These are phyloP conservation scores for Termitomyces sp. DNA, from an alignment of 768 basidiomycete genomes.

Conservation along the genomic window DNA sequence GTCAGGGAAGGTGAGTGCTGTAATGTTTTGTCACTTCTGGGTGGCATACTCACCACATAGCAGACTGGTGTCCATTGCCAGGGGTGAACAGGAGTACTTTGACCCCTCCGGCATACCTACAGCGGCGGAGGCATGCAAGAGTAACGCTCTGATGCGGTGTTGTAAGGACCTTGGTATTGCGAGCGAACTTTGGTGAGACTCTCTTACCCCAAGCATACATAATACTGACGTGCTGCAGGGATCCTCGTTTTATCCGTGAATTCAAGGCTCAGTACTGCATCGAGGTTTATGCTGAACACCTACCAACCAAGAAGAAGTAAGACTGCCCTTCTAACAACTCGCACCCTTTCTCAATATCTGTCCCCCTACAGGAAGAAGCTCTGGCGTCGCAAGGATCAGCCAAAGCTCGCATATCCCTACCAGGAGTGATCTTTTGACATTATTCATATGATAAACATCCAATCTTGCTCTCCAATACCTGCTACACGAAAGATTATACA, in stretches of 20 bases:
- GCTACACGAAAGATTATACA: not conserved
- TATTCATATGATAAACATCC: not conserved
- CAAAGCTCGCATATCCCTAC: constrained; percentile 85
- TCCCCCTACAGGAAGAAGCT: constrained; percentile 67
- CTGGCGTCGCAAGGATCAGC: constrained; percentile 84
- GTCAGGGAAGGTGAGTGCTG: constrained; percentile 71
- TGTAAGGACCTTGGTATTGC: constrained; percentile 96
- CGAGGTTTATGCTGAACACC: constrained; percentile 83
- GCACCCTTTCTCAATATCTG: constrained; percentile 1
- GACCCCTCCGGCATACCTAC: constrained; percentile 88
- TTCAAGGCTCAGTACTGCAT: constrained; percentile 83
- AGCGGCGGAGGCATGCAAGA: constrained; percentile 92
- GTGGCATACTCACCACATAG: not conserved
- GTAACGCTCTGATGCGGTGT: constrained; percentile 95
- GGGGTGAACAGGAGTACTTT: constrained; percentile 97
- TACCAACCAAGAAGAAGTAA: constrained; percentile 86
- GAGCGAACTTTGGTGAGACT: constrained; percentile 86
- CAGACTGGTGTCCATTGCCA: constrained; percentile 84
- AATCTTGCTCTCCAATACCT: not conserved
- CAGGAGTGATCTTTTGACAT: constrained; percentile 46
- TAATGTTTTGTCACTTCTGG: not conserved
- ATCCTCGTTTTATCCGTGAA: constrained; percentile 90
- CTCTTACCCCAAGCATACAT: not conserved
- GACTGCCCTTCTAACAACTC: constrained; percentile 18
- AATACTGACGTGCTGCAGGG: constrained; percentile 43